Base-by-base conservation (phyloP, 305 asterid genomes). In the Lippia alba region DNA sequence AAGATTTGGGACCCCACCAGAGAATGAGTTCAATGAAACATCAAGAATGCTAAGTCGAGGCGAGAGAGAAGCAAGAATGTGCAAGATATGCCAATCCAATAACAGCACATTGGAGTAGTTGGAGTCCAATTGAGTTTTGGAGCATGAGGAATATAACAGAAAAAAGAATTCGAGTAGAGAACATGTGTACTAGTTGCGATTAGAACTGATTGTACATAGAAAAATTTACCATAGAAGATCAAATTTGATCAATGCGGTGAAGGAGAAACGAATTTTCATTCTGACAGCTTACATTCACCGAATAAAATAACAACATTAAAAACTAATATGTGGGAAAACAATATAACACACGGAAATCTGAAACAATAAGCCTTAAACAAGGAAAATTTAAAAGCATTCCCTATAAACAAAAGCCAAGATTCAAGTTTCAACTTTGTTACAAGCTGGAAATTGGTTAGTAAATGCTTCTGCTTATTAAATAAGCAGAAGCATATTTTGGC, bases 31-130 rank as follows among this genome's bases (percentile, higher is more conserved):
- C 19, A 78, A 80, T 4, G 94, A 88, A 18, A 85, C 83, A 76
- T 88, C 91, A 50, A 88, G 32, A 20, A 82, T 56, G 12, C 71
- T 60, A 17, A 88, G 80, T 16, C 46, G 77, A 68, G 84, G 76
- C 64, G 89, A 76, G 15, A 88, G 74, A 53, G 75, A 64, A 14
- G 11, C 16, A 69, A 91, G 88, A 66, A 88, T 69, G 76, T 73
- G 78, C 94, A 85, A 53, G 71, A 68, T 58, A 88, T 70, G 24
- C 94, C 94, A 18, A 69, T 75, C 94, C 94, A 88, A 66, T 85
- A 80, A 32, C 56, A 54, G 83, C 91, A 88, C 17, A 88, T 56
- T 4, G 75, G 78, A 34, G 44, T 18, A 3, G 74, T 6, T 4
- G 74, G 16, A 63, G 73, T 55, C 94, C 94, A 87, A 81, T 84